Evolutionary conservation across 805 yeast genomes (phyloP).

Genomic region (Zygosaccharomyces lentus): DNA sequence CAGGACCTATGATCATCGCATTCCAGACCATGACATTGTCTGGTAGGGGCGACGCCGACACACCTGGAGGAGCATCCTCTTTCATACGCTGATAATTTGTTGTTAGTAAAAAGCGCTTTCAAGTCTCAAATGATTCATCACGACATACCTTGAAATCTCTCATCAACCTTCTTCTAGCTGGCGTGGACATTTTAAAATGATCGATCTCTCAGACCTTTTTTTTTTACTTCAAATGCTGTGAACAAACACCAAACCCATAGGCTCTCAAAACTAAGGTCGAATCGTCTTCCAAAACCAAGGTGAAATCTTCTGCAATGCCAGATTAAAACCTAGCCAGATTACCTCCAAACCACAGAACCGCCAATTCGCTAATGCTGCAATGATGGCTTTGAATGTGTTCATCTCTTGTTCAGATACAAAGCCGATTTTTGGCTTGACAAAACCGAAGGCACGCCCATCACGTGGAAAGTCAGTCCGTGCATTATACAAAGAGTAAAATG

Average conservation of each 20-base stretch:
- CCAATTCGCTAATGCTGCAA: no score
- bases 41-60: slow-evolving; percentile 93
- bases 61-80: slow-evolving; percentile 97
- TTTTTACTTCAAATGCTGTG: not conserved
- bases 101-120: slow-evolving; percentile 18
- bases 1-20: slow-evolving; percentile 96
- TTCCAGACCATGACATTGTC: slow-evolving; percentile 98
- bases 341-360: no score
- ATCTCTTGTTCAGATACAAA: not conserved
- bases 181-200: slow-evolving; percentile 71
- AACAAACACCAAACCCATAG: not conserved
- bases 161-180: slow-evolving; percentile 98
- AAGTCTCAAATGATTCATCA: not conserved
- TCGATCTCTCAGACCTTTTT: not conserved
- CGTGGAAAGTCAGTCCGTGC: not conserved
- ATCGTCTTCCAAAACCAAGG: no score
- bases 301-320: no score
- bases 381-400: not conserved
- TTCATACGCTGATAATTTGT: slow-evolving; percentile 66
- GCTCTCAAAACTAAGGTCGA: not conserved
- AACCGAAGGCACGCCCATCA: not conserved
- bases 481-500: no score
- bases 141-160: slow-evolving; percentile 82
- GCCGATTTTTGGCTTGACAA: not conserved
- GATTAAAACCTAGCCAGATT: no score